Base-by-base conservation (phyloP, 805 yeast genomes). In the Saturnispora kantuleensis region DNA sequence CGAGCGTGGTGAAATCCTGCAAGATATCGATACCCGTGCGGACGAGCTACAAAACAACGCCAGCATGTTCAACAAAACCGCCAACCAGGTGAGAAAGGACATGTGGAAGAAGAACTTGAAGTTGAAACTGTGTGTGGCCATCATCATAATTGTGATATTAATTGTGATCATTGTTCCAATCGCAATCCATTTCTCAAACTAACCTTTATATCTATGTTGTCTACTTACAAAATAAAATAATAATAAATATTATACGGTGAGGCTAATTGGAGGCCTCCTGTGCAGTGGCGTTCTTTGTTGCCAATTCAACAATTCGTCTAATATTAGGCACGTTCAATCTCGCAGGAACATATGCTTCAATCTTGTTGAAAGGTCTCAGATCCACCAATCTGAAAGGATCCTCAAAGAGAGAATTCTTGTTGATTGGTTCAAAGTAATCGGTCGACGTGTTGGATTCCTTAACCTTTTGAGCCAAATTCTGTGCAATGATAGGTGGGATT, bases 81-180 rank as follows among this genome's bases (percentile, higher is more conserved):
- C 98, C 48, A 90, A 90, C 68, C 81, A 95, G 56, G 97, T 90
- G 39, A 84, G 98, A 68, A 90, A 89, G 66, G 95, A 89, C 61
- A 90, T 90, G 97, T 90, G 97, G 97, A 85, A 95, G 84, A 90
- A 93, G 66, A 96, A 90, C 64, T 75, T 93, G 77, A 93, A 93
- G 71, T 84, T 93, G 90, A 82, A 95, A 65, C 69, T 89, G 71
- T 90, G 97, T 66, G 81, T 89, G 48, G 78, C 82, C 39, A 84
- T 82, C 28, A 80, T 81, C 21, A 68, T 93, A 43, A 79, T 90
- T 58, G 78, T 89, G 43, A 67, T 90, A 54, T 67, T 90, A 47
- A 84, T 90, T 45, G 95, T 90, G 46, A 78, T 82, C 51, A 84
- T 89, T 53, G 96, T 90, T 35, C 97, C 97, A 29, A 79, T 93